Percentiles rank a stretch among this genome's conserved stretches.
Evolutionary conservation across 2,329 filamentous ascomycete species (phyloP).

Genomic region (Penicillium olsonii): DNA sequence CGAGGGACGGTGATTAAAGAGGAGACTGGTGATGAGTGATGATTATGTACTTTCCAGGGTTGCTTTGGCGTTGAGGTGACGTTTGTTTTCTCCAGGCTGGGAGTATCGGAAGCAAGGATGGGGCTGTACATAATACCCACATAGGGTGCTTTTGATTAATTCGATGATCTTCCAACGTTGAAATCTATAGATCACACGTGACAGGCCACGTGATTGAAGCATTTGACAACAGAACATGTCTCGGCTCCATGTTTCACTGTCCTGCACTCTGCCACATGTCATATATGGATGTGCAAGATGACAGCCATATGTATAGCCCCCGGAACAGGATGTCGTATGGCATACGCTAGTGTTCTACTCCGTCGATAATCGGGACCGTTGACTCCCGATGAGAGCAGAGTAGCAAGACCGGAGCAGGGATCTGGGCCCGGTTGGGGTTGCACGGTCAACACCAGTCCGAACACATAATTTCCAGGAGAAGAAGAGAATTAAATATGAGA

Average conservation of each 20-base stretch:
- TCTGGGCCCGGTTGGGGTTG: slow-evolving; percentile 13
- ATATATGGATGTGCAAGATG: neutral
- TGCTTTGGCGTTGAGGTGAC: slow-evolving; percentile 18
- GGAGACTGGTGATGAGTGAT: slow-evolving; percentile 32
- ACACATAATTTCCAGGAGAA: slow-evolving; percentile 12
- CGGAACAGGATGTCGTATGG: no score
- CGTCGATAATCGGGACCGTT: neutral
- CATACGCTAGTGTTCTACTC: no score
- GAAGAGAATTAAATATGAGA: neutral
- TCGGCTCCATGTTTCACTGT: slow-evolving; percentile 1
- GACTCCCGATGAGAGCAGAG: neutral
- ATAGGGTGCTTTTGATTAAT: no score
- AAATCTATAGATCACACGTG: slow-evolving; percentile 7
- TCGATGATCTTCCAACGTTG: no score
- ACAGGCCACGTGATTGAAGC: slow-evolving; percentile 6
- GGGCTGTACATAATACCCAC: slow-evolving; percentile 16
- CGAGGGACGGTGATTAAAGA: slow-evolving; percentile 35
- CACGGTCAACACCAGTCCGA: slow-evolving; percentile 13
- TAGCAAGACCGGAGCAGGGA: slow-evolving; percentile 6
- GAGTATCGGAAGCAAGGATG: neutral
- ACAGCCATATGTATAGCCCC: no score
- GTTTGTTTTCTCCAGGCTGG: neutral
- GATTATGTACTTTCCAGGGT: slow-evolving; percentile 14
- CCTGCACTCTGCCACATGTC: neutral
- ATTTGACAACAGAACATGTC: slow-evolving; percentile 4